Conservation (phyloP, 1,284 basidiomycete species). For the Cutaneotrichosporon sp. region DNA sequence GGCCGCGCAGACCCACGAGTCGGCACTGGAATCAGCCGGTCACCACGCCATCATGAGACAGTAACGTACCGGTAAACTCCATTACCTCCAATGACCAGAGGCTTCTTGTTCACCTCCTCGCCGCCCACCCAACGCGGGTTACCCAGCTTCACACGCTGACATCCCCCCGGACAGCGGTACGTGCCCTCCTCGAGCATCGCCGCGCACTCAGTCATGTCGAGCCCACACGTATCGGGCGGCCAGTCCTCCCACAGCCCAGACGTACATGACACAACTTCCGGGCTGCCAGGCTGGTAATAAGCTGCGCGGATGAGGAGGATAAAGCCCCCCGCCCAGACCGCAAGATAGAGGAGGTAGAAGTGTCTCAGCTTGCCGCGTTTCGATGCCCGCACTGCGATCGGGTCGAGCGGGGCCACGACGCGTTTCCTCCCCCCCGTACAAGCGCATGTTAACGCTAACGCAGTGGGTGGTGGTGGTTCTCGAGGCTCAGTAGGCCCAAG, state of each 20-base stretch:
- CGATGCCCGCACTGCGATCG: background rate
- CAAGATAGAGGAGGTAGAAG: constrained; percentile 30
- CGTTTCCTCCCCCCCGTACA: background rate
- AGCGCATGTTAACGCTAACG: background rate
- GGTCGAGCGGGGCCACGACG: constrained; percentile 14
- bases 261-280: constrained; percentile 35
- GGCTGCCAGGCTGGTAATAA: constrained; percentile 35
- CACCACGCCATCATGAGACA: no score
- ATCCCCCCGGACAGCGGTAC: constrained; percentile 47
- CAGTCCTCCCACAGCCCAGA: constrained; percentile 39
- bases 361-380: constrained; percentile 7
- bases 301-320: constrained; percentile 43
- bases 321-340: constrained; percentile 36
- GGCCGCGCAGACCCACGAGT: constrained; percentile 48
- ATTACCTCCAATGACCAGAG: constrained; percentile 41
- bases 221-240: constrained; percentile 47
- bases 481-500: constrained; percentile 16
- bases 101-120: constrained; percentile 32
- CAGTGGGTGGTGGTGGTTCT: background rate
- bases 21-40: constrained; percentile 35
- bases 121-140: constrained; percentile 46
- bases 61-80: constrained; percentile 39
- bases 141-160: constrained; percentile 36
- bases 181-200: constrained; percentile 22
- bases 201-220: constrained; percentile 35